Base-by-base conservation (phyloP, 2,329 filamentous ascomycete species). In the Diaporthe helianthi region DNA sequence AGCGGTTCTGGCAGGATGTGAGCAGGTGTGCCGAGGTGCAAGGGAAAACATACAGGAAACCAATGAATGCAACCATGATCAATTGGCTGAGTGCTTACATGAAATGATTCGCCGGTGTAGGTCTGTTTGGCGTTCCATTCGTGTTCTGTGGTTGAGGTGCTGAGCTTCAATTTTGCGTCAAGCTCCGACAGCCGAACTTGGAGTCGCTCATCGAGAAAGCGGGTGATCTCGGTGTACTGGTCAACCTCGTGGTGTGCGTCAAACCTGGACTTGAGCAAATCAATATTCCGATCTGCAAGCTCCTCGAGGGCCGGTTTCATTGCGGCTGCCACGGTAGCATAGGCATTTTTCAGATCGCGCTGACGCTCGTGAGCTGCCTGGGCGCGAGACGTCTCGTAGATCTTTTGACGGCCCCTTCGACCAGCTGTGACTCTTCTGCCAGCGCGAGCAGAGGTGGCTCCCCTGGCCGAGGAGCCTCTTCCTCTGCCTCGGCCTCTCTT, bases 301-400 rank as follows among this genome's bases (percentile, higher is more conserved):
- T 92, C 89, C 69, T 89, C 87, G 17, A 92, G 81, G 12, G 89
- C 84, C 19, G 87, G 86, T 77, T 91, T 92, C 74, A 92, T 79
- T 36, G 86, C 83, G 73, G 87, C 85, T 69, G 88, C 85, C 64
- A 93, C 85, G 69, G 85, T 82, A n/a, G 87, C 84, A 78, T 88
- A 93, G 29, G 84, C 83, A 68, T 88, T 87, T 78, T 90, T 90
- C 74, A 93, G 82, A 73, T 91, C 86, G 73, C 90, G 84, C 76
- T 90, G 87, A 67, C 91, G 88, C 76, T 89, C 87, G 73, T 87
- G 86, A 68, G 84, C 83, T 63, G 86, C 86, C 76, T 89, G 87
- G 65, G 85, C 83, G 72, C 82, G 84, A 71, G 82, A 79, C 72
- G 86, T 83, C 70, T 83, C 80, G 74, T 87, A 88, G 74, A 83